Evolutionary conservation across 2,329 filamentous ascomycete genomes (phyloP).

Genomic region (Blumeria graminis): DNA sequence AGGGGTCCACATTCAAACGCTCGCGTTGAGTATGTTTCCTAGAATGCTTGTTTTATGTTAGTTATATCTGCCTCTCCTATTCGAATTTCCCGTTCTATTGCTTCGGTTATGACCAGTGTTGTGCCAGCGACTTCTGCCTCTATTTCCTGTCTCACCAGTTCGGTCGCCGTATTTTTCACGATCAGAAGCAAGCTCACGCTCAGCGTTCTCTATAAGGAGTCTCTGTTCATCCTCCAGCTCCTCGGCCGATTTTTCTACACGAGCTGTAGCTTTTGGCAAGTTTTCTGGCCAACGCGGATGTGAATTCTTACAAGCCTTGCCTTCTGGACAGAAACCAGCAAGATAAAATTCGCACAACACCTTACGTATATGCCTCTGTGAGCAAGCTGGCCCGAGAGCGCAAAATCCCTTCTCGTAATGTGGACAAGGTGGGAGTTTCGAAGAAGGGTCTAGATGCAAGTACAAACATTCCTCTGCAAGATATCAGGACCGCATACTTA

Average conservation of each 20-base stretch:
- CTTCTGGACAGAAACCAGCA: slow-evolving; percentile 85
- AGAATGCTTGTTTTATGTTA: neutral
- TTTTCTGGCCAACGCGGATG: slow-evolving; percentile 58
- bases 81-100: neutral
- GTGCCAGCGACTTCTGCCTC: slow-evolving; percentile 12
- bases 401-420: slow-evolving; percentile 94
- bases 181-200: slow-evolving; percentile 24
- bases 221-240: slow-evolving; percentile 35
- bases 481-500: slow-evolving; percentile 4
- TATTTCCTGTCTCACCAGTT: slow-evolving; percentile 8
- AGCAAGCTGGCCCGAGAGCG: slow-evolving; percentile 64
- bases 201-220: slow-evolving; percentile 25
- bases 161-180: slow-evolving; percentile 16
- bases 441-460: slow-evolving; percentile 66
- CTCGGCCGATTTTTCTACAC: slow-evolving; percentile 31
- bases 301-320: slow-evolving; percentile 47
- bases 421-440: slow-evolving; percentile 56
- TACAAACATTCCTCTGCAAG: slow-evolving; percentile 66
- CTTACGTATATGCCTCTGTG: slow-evolving; percentile 69
- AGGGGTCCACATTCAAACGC: too few species aligned
- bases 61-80: slow-evolving; percentile 2
- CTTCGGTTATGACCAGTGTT: neutral
- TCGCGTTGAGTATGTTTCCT: too few species aligned
- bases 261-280: slow-evolving; percentile 51
- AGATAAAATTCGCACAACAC: slow-evolving; percentile 67